Conservation (phyloP, 176 grass and related monocot genomes). For the Oryza coarctata region DNA sequence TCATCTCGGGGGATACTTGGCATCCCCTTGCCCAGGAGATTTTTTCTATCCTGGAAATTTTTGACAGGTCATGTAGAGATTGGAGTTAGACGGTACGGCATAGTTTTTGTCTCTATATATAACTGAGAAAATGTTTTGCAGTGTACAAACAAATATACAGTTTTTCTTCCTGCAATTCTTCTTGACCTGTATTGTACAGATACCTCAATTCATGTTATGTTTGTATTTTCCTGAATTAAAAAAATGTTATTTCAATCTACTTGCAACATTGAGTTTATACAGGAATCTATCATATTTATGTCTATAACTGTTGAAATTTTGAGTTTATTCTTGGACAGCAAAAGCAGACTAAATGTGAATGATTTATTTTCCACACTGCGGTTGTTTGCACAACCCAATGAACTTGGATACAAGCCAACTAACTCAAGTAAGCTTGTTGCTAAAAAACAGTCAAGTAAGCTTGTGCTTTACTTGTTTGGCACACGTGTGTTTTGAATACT, state of each 20-base stretch:
- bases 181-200: slow-evolving; percentile 11
- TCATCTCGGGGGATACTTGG: slow-evolving; percentile 69
- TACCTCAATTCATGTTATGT: background rate
- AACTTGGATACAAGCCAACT: background rate
- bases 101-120: slow-evolving; percentile 26
- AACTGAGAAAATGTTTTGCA: slow-evolving; percentile 13
- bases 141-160: background rate
- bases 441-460: background rate
- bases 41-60: slow-evolving; percentile 55
- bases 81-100: slow-evolving; percentile 30
- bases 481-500: background rate
- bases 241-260: background rate
- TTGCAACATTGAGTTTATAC: background rate
- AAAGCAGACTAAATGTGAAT: background rate
- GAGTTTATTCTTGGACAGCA: background rate
- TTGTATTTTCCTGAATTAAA: slow-evolving; percentile 21
- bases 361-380: background rate
- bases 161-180: slow-evolving; percentile 14
- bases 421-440: slow-evolving; percentile 11
- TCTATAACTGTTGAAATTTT: background rate
- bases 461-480: background rate
- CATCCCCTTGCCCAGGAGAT: slow-evolving; percentile 65
- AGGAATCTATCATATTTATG: background rate
- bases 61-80: slow-evolving; percentile 52
- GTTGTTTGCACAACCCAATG: background rate